phyloP scores from a whole-genome alignment of 1,139 yeast species.

The Blastobotrys proliferans region DNA sequence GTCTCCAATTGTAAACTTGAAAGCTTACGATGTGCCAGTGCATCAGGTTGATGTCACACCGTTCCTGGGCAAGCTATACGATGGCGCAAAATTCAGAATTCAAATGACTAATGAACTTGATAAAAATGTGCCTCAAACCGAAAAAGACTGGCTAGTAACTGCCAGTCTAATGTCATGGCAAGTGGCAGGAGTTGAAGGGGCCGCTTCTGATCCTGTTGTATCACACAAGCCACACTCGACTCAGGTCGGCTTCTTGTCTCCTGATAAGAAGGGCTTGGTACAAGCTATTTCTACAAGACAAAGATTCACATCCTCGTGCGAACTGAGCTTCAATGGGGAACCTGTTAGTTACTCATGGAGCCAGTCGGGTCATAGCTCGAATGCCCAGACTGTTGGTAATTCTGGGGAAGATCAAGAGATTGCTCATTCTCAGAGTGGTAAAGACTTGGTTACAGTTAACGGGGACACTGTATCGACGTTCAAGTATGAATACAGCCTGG shows the following conservation, averaged over 20 bases:
- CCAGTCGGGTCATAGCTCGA: constrained; percentile 16
- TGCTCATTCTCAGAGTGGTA: constrained; percentile 15
- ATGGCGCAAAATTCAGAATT: constrained; percentile 27
- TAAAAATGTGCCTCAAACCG: constrained; percentile 35
- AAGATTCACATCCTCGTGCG: constrained; percentile 4
- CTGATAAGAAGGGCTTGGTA: neutral
- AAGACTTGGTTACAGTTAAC: constrained; percentile 14
- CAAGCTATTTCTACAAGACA: constrained; percentile 6
- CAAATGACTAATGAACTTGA: constrained; percentile 52
- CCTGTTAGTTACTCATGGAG: constrained; percentile 16
- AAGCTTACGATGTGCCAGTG: constrained; percentile 68
- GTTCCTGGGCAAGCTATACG: constrained; percentile 61
- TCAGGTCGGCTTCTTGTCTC: constrained; percentile 2
- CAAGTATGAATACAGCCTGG: constrained; percentile 12
- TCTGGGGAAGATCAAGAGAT: constrained; percentile 17
- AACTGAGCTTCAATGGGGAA: constrained; percentile 11
- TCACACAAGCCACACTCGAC: neutral
- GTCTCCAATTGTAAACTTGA: constrained; percentile 69
- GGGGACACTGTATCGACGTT: constrained; percentile 4
- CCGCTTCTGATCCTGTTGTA: constrained; percentile 20
- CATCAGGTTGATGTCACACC: constrained; percentile 65
- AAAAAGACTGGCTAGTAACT: constrained; percentile 64
- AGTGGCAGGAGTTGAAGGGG: constrained; percentile 29
- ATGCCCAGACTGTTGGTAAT: constrained; percentile 14
- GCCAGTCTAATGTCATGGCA: constrained; percentile 68